Evolutionary conservation across 2,329 filamentous ascomycete species (phyloP).

Genomic region (Aspergillus ochraceus): DNA sequence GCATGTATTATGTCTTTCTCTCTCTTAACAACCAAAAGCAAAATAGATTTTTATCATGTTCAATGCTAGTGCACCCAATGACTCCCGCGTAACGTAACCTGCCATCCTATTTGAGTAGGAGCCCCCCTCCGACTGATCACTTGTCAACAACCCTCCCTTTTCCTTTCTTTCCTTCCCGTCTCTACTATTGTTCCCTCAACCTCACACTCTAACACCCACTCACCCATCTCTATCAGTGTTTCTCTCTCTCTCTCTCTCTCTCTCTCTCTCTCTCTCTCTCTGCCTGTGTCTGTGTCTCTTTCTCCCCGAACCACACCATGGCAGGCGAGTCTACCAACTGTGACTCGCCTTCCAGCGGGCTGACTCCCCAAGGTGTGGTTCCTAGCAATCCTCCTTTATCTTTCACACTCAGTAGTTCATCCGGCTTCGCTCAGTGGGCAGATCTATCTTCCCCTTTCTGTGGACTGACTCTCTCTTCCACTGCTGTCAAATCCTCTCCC

Average conservation of each 20-base stretch:
- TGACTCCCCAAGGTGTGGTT: neutral
- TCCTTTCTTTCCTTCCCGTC: neutral
- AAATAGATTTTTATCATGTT: neutral
- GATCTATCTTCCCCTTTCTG: neutral
- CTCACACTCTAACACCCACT: neutral
- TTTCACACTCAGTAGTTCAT: neutral
- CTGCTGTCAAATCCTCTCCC: neutral
- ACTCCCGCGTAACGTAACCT: neutral
- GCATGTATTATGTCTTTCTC: neutral
- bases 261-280: too few species aligned
- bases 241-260: too few species aligned
- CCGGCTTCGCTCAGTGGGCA: constrained; percentile 3
- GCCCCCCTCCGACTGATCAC: neutral
- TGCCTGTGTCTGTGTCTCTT: neutral
- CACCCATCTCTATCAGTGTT: neutral
- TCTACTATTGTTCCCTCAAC: neutral
- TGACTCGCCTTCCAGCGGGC: neutral
- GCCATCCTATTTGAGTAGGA: neutral
- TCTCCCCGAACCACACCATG: neutral
- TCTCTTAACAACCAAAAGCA: neutral
- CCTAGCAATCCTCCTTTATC: neutral
- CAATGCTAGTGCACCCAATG: neutral
- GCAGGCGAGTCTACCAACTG: neutral
- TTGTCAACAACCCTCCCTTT: neutral
- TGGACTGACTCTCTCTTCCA: neutral